phyloP scores from a whole-genome alignment of 2,329 filamentous ascomycete species.

The Macrophomina phaseolina region DNA sequence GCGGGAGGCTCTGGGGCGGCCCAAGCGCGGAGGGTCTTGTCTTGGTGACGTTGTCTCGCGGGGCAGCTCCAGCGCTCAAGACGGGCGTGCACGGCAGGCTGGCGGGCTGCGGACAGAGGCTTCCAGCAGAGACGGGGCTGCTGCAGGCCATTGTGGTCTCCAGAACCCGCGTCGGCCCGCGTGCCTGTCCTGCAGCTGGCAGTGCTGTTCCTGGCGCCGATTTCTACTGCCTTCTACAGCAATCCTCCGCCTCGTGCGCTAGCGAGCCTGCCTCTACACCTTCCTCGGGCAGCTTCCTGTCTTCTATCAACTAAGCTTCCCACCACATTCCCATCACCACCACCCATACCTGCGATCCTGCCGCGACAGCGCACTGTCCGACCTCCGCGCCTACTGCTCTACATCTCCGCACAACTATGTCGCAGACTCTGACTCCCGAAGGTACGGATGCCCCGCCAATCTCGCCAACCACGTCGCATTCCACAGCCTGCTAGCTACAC shows the following conservation, averaged over 20 bases:
- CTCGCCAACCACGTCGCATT: slow-evolving; percentile 15
- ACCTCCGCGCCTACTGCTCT: not conserved
- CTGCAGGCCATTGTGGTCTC: not conserved
- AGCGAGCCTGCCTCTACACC: slow-evolving; percentile 26
- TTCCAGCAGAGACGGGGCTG: slow-evolving; percentile 8
- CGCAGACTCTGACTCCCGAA: slow-evolving; percentile 43
- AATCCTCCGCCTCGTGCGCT: slow-evolving; percentile 40
- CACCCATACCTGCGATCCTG: slow-evolving; percentile 3
- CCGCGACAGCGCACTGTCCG: not conserved
- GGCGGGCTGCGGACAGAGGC: not conserved
- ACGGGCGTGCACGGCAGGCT: too few relatives aligned
- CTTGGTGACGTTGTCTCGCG: slow-evolving; percentile 17
- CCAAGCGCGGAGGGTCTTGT: slow-evolving; percentile 15
- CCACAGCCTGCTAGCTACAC: not conserved
- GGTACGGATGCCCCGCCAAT: slow-evolving; percentile 42
- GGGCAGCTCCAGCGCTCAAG: not conserved
- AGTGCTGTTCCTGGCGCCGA: slow-evolving; percentile 15
- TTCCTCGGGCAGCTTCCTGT: slow-evolving; percentile 21
- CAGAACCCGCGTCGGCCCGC: slow-evolving; percentile 16
- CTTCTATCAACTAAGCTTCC: slow-evolving; percentile 8
- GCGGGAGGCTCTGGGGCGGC: slow-evolving; percentile 11
- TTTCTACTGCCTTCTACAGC: slow-evolving; percentile 31
- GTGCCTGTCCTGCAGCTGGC: not conserved
- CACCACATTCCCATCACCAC: slow-evolving; percentile 16
- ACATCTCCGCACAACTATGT: slow-evolving; percentile 28